Evolutionary conservation across 208 protist genomes (phyloP), one percentile per base, ranked within the genome.

Genomic region (Angomonas ambiguus): DNA sequence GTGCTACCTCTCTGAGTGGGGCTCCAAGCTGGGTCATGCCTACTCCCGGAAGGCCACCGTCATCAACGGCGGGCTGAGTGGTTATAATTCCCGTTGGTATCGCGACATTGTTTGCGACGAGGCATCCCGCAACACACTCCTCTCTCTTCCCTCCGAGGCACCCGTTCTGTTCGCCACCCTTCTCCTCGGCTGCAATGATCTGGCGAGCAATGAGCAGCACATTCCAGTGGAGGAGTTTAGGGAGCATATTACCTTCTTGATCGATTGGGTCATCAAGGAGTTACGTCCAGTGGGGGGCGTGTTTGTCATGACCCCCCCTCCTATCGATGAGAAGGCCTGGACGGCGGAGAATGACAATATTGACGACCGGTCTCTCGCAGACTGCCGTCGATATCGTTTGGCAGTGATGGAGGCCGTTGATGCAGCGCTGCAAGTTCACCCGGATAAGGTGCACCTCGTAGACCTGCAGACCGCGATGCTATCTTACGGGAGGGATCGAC

Each of bases 41-140:
- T 80, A 81, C 51, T 49, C 80, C 22, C 77, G 81, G 35, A 69
- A 76, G 20, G 84, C 84, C 1, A 33, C 55, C 61, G 79, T 87
- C 3, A 28, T 91, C 27, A 86, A 86, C 63, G 70, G 76, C 38
- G 85, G 85, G 24, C 58, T 91, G 20, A 84, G 81, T 53, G 81
- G 81, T 1, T 91, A 88, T 73, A 88, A 86, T 73, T 76, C 79
- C 1, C 74, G 69, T 10, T 86, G 76, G 78, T 11, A 85, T 31
- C 62, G 77, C 48, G 69, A 77, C 25, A 55, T 80, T 25, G 51
- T 80, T 49, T 57, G 32, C 13, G 68, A 80, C 25, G 70, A 70
- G 18, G 62, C 18, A 48, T 33, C 45, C 13, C 72, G 67, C 10
- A 38, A 62, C 4, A 18, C 27, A 27, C 18, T 78, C 13, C 68